Conservation (phyloP, 352 stramenopile species). For the Phytophthora quininea region DNA sequence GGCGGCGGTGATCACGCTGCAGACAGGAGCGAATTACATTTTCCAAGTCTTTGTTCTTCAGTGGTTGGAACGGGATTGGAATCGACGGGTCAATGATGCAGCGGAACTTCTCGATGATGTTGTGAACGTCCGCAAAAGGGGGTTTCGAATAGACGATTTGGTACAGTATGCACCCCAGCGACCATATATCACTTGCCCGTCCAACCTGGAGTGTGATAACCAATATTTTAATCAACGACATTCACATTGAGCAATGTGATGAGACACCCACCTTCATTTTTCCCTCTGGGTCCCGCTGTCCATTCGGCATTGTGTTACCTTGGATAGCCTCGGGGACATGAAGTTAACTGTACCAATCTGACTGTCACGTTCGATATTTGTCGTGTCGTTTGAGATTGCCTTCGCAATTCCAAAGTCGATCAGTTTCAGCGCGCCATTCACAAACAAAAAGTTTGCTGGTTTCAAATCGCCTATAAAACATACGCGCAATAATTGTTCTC, state of each 20-base stretch:
- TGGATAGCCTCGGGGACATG: constrained; percentile 96
- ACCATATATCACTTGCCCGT: constrained; percentile 95
- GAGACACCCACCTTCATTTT: constrained; percentile 71
- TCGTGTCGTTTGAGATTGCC: constrained; percentile 97
- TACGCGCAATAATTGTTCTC: constrained; percentile 11
- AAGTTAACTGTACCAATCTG: constrained; percentile 97
- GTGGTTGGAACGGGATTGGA: constrained; percentile 87
- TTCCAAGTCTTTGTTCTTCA: constrained; percentile 84
- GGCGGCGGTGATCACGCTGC: constrained; percentile 76
- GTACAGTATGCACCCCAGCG: constrained; percentile 97
- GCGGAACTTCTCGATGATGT: constrained; percentile 96
- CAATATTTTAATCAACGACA: constrained; percentile 1
- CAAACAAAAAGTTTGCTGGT: constrained; percentile 97
- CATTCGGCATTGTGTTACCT: constrained; percentile 54
- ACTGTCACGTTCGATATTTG: constrained; percentile 96
- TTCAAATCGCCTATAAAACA: constrained; percentile 89
- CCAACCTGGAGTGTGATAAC: constrained; percentile 57
- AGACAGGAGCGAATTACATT: constrained; percentile 89
- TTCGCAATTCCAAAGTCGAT: constrained; percentile 99
- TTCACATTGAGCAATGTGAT: background rate
- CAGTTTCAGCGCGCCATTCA: constrained; percentile 95
- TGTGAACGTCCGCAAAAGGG: constrained; percentile 93
- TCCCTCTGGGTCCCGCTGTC: constrained; percentile 60
- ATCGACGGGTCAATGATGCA: constrained; percentile 94
- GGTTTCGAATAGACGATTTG: constrained; percentile 97